These are phyloP conservation scores for Candida xyloterini DNA, from an alignment of 805 yeast species.

Conservation along the genomic window DNA sequence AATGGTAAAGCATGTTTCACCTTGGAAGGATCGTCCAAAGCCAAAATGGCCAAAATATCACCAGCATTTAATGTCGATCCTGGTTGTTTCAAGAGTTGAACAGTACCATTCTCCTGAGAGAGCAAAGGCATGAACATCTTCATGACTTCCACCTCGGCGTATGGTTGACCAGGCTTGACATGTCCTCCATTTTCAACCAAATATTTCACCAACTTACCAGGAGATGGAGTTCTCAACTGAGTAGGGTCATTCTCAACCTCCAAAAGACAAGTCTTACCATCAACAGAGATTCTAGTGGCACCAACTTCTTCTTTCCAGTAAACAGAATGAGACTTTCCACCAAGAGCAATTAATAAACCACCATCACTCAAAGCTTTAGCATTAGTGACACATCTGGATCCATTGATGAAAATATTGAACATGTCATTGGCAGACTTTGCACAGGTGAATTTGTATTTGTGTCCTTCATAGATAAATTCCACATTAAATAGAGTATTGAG, in stretches of 20 bases:
- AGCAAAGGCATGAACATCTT: conserved; percentile 98
- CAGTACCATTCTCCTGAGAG: conserved; percentile 90
- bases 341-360: conserved; percentile 82
- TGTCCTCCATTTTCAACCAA: conserved; percentile 96
- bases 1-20: conserved; percentile 95
- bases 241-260: conserved; percentile 98
- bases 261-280: conserved; percentile 88
- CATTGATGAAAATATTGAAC: conserved; percentile 89
- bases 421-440: conserved; percentile 85
- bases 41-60: conserved; percentile 91
- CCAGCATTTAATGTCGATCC: conserved; percentile 97
- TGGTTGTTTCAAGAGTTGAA: conserved; percentile 93
- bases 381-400: conserved; percentile 84
- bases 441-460: conserved; percentile 90
- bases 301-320: conserved; percentile 98
- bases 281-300: conserved; percentile 92
- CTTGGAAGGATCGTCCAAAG: conserved; percentile 94
- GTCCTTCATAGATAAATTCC: conserved; percentile 94
- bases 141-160: conserved; percentile 99
- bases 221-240: conserved; percentile 97
- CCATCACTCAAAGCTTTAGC: conserved; percentile 92
- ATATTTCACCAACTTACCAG: conserved; percentile 94
- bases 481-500: conserved; percentile 87
- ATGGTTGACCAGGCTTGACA: conserved; percentile 85
- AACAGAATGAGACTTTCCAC: conserved; percentile 90